A percentile compares a stretch with the other conserved stretches of the same genome.
Evolutionary conservation across 129 eudicot genomes (phyloP).

Genomic region (Artemisia annua): DNA sequence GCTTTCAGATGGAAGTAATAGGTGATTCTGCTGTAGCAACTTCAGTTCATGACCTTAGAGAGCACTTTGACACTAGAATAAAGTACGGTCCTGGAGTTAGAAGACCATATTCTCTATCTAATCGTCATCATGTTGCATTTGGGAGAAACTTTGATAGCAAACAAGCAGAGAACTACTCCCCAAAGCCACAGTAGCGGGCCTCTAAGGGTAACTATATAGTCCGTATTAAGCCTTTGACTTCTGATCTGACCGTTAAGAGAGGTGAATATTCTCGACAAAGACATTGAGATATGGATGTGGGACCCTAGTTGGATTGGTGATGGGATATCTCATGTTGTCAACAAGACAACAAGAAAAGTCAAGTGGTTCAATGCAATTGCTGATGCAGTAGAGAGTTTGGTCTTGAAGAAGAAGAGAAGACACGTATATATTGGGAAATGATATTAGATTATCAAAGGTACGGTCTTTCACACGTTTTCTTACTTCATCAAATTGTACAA

Average conservation of each 20-base stretch:
- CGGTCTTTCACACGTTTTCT: no score
- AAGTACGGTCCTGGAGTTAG: conserved; percentile 43
- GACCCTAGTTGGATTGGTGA: no score
- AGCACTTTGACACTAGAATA: conserved; percentile 28
- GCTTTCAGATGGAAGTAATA: conserved; percentile 10
- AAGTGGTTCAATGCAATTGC: no score
- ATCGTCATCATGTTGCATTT: conserved; percentile 30
- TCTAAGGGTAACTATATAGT: conserved; percentile 38
- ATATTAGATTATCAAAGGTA: no score
- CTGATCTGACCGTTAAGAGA: conserved; percentile 39
- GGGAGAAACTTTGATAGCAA: conserved; percentile 39
- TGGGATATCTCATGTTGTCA: no score
- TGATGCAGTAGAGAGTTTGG: no score
- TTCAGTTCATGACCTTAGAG: conserved; percentile 34
- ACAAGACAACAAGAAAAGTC: no score
- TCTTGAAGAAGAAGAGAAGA: no score
- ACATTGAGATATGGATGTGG: no score
- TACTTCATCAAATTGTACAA: no score
- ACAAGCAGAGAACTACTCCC: conserved; percentile 31
- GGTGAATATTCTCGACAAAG: conserved; percentile 17
- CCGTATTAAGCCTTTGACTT: conserved; percentile 35
- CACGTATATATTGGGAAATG: no score
- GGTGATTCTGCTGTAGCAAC: background rate
- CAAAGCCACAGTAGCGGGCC: conserved; percentile 31
- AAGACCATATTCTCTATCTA: conserved; percentile 38